Base-by-base conservation (phyloP, 2,329 filamentous ascomycete genomes). In the Epichloe hybrida region DNA sequence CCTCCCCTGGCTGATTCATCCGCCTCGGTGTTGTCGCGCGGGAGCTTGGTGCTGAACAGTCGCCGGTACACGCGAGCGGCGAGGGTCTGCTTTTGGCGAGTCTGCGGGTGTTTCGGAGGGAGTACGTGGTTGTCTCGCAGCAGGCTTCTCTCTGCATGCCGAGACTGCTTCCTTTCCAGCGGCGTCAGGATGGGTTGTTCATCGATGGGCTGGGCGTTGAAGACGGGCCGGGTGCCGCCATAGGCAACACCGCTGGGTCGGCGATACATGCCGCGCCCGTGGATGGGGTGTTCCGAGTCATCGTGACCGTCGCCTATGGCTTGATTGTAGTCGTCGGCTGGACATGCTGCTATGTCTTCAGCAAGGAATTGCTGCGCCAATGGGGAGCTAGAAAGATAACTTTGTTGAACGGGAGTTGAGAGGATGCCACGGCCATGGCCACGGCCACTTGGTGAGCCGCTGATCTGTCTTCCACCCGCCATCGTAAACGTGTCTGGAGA, bases 181-280 rank as follows among this genome's bases (percentile, higher is more conserved):
- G 71, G 70, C 13, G 76, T 81, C 51, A 82, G 65, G 46, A 68
- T 62, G 3, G 72, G 67, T 46, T 75, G 67, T 46, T 75, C 72
- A 17, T 72, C 69, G 13, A 68, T 53, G 9, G 62, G 63, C 46
- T 74, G 72, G 4, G 80, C 79, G 27, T 87, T 76, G 52, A 94
- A 74, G 4, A 84, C 78, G 3, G 84, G 83, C 50, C 88, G 75
- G 1, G 81, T 76, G 23, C 83, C 83, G 12, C 84, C 85, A 53
- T 79, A 86, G 34, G 84, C 82, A 42, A 93, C 82, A 61, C 83
- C 85, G 57, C 81, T 86, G 1, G 88, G 87, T 44, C 88, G 79
- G 50, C 86, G 80, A 68, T 93, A 95, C 58, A 74, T 74, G 62
- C 66, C 71, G 50, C 70, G 74, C n/a, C 68, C 68, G 17, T 62